These are phyloP conservation scores for Holtermannia corniformis DNA, from an alignment of 768 basidiomycete species.

Conservation along the genomic window DNA sequence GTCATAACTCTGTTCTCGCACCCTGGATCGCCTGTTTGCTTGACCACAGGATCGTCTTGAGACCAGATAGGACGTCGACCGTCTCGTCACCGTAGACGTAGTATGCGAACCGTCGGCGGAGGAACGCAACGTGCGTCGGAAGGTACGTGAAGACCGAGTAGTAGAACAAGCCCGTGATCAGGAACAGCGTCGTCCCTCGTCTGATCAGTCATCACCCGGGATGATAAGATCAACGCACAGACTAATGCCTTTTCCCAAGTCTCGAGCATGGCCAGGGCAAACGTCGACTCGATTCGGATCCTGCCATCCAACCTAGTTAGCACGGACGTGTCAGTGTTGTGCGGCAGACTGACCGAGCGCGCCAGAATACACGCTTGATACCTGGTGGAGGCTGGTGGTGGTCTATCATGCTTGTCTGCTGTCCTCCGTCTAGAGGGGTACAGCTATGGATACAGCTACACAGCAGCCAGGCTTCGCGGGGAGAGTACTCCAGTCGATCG, in stretches of 20 bases:
- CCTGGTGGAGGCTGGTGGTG: conserved; percentile 20
- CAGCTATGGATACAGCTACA: too few relatives aligned
- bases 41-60: too few relatives aligned
- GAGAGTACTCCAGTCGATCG: too few relatives aligned
- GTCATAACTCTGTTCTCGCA: too few relatives aligned
- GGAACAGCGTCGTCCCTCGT: conserved; percentile 41
- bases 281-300: conserved; percentile 54
- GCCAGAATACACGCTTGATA: conserved; percentile 24
- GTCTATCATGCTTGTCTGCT: conserved; percentile 2
- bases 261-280: conserved; percentile 55
- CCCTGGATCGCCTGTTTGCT: too few relatives aligned
- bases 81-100: conserved; percentile 54
- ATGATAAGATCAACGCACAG: conserved; percentile 44
- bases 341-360: conserved; percentile 14
- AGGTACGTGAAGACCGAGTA: conserved; percentile 52
- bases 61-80: conserved; percentile 6
- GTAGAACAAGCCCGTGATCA: conserved; percentile 45
- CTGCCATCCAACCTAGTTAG: conserved; percentile 31
- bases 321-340: background rate
- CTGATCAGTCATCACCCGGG: background rate
- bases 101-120: conserved; percentile 52
- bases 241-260: conserved; percentile 60
- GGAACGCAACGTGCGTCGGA: conserved; percentile 51
- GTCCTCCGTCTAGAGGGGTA: too few relatives aligned
- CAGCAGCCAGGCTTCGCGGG: too few relatives aligned